These are phyloP conservation scores for Ammopiptanthus mongolicus DNA, from an alignment of 306 rosid genomes.

Conservation along the genomic window DNA sequence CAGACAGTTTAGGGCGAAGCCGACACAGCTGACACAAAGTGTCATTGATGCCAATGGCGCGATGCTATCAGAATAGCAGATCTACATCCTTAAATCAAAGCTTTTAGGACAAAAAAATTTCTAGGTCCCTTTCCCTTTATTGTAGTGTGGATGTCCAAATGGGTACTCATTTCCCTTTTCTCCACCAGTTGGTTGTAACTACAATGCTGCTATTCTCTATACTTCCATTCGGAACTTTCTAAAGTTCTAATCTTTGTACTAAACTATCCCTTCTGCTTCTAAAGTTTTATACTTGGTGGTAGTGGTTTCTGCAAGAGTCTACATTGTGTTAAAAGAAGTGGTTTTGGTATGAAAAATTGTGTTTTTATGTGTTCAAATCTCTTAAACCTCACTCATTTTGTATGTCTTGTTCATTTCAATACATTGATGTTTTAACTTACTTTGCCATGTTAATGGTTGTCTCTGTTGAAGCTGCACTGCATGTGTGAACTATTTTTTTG, in stretches of 20 bases:
- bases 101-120: conserved; percentile 15
- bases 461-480: conserved; percentile 31
- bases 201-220: conserved; percentile 20
- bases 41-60: too few relatives aligned
- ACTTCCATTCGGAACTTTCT: conserved; percentile 9
- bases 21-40: too few relatives aligned
- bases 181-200: conserved; percentile 39
- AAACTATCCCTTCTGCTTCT: conserved; percentile 10
- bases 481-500: neutral
- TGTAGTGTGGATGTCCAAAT: conserved; percentile 43
- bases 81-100: conserved; percentile 17
- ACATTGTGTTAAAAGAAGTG: conserved; percentile 36
- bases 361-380: conserved; percentile 45
- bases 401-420: conserved; percentile 4
- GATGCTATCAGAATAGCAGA: too few relatives aligned
- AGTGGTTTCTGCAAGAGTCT: neutral
- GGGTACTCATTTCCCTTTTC: conserved; percentile 39
- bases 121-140: conserved; percentile 64
- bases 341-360: conserved; percentile 36
- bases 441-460: too few relatives aligned
- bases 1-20: too few relatives aligned
- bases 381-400: conserved; percentile 28
- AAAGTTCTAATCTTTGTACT: conserved; percentile 19
- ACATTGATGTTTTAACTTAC: conserved; percentile 33
- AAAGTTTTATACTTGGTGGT: conserved; percentile 26